These are phyloP conservation scores for Stropharia rugosoannulata DNA, from an alignment of 768 basidiomycete species.

Conservation along the genomic window DNA sequence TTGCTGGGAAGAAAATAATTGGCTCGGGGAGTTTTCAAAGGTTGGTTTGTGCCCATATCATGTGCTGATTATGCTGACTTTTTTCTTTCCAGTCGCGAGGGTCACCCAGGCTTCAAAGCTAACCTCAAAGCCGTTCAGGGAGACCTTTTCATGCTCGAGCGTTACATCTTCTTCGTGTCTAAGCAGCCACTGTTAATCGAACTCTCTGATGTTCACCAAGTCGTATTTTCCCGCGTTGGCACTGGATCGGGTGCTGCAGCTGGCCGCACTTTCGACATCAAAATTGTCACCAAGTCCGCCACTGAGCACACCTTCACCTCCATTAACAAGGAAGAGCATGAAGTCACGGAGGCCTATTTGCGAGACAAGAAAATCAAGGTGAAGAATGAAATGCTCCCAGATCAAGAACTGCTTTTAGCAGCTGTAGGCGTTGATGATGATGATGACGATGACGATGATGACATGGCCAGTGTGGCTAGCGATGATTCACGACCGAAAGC, in stretches of 20 bases:
- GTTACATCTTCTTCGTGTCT: conserved; percentile 96
- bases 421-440: conserved; percentile 66
- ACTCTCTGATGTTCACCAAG: conserved; percentile 85
- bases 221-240: conserved; percentile 92
- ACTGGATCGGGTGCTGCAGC: conserved; percentile 79
- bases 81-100: conserved; percentile 61
- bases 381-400: conserved; percentile 94
- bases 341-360: conserved; percentile 80
- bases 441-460: conserved; percentile 71
- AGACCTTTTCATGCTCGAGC: conserved; percentile 96
- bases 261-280: conserved; percentile 91
- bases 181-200: conserved; percentile 91
- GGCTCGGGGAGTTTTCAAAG: conserved; percentile 86
- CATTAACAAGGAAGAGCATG: conserved; percentile 95
- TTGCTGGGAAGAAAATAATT: conserved; percentile 89
- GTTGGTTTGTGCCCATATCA: conserved; percentile 34
- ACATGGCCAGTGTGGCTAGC: conserved; percentile 80
- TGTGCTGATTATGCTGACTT: neutral
- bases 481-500: conserved; percentile 64
- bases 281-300: conserved; percentile 81
- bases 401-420: conserved; percentile 73
- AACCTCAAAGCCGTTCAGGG: conserved; percentile 97
- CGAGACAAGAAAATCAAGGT: conserved; percentile 89
- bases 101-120: conserved; percentile 94
- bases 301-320: conserved; percentile 89